Conservation (phyloP, 225 moss, liverwort and hornwort genomes). For the Neckera pumila region DNA sequence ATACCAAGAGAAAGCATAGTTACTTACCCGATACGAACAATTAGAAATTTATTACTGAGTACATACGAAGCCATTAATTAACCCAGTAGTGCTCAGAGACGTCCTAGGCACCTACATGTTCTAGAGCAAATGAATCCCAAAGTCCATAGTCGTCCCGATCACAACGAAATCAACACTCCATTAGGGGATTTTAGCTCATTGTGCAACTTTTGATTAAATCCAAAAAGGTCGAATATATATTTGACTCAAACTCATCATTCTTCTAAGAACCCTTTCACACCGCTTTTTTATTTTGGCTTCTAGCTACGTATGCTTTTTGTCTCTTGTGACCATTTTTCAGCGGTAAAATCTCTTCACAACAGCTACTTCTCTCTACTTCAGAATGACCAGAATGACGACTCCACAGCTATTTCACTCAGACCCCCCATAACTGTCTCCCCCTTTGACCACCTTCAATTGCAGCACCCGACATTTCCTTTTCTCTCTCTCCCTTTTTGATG, state of each 20-base stretch:
- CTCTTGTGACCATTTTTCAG: not conserved
- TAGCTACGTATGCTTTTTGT: not conserved
- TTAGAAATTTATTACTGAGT: not conserved
- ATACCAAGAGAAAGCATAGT: not conserved
- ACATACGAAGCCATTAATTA: not conserved
- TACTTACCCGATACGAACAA: not conserved
- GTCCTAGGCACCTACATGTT: too few species aligned
- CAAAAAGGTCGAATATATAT: too few species aligned
- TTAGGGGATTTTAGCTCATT: not conserved
- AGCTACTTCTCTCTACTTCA: not conserved
- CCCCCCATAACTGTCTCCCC: not conserved
- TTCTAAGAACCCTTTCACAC: not conserved
- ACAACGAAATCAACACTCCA: not conserved
- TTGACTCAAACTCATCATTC: not conserved
- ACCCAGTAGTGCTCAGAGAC: not conserved
- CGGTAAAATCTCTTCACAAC: not conserved
- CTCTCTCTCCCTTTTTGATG: too few species aligned
- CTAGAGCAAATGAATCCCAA: not conserved
- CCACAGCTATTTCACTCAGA: not conserved
- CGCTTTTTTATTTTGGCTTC: not conserved
- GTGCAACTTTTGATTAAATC: not conserved
- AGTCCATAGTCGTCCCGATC: not conserved
- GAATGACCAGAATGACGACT: too few species aligned
- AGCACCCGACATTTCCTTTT: too few species aligned
- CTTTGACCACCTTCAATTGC: not conserved